Base-by-base conservation (phyloP, 2,329 filamentous ascomycete genomes). In the Apiospora rasikravindrae region DNA sequence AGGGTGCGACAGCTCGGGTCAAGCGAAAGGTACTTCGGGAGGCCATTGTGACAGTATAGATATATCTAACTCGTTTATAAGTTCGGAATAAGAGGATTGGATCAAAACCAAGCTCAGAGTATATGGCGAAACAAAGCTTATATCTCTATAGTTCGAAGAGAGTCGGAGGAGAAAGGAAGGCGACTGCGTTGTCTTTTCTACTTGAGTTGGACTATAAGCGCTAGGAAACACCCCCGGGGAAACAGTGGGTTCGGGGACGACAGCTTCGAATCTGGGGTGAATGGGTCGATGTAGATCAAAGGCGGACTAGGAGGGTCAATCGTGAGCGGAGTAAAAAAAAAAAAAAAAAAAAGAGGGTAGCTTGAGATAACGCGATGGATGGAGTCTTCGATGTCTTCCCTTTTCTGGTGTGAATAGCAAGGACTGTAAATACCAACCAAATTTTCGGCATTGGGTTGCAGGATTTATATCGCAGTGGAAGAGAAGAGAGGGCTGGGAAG, bases 21-120 rank as follows among this genome's bases (percentile, higher is more conserved):
- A 80, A 69, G 67, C 80, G 79, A 40, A 81, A 74, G 67, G 78
- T 76, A 73, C 76, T 76, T 72, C 79, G 77, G 69, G 77, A 78
- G 73, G 80, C 79, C 80, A 81, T 81, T 51, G 33, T 42, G n/a
- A 2, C 47, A 57, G 33, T 51, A 44, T 24, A 40, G 24, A 26
- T 24, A n/a, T 40, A 10, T 14, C 29, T 14, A 14, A 7, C 19
- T 64, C 16, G 33, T 2, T 10, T 64, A 24, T n/a, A 64, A 64
- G 4, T 64, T 40, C 22, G 22, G 33, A 19, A 37, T 22, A 40
- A 40, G 19, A 64, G 33, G 13, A 24, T 40, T 6, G 10, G 7
- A 16, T 22, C 51, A 33, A 64, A 24, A 64, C 22, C 10, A 29
- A 45, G 66, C 14, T 45, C 66, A 13, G 37, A 22, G 11, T 44